Conservation (phyloP, 345 rosid species). For the Pugionium cornutum region DNA sequence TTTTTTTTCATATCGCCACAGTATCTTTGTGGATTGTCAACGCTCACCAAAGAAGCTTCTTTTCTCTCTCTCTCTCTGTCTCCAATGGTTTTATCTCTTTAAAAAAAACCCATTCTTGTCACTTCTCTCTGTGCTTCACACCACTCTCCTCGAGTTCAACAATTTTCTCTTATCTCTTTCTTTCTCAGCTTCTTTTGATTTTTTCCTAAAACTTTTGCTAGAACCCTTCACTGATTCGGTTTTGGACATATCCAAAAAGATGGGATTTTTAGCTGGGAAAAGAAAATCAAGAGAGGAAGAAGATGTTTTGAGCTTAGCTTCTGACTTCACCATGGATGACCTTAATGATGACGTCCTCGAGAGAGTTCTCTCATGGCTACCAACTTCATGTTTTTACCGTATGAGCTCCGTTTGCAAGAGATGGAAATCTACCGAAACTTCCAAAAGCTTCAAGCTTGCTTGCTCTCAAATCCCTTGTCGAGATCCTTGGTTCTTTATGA, state of each 20-base stretch:
- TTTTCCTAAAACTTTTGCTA: too few species aligned
- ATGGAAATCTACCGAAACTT: constrained; percentile 65
- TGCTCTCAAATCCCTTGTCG: constrained; percentile 68
- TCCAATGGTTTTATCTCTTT: constrained; percentile 26
- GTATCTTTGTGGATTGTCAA: constrained; percentile 57
- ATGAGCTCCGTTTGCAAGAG: constrained; percentile 78
- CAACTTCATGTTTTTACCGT: constrained; percentile 67
- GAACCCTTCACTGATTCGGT: too few species aligned
- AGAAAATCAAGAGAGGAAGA: constrained; percentile 52
- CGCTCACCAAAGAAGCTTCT: constrained; percentile 74
- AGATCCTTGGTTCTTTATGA: constrained; percentile 92
- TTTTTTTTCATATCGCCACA: background rate
- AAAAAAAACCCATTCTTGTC: constrained; percentile 1
- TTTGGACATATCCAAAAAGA: constrained; percentile 15
- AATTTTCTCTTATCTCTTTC: background rate
- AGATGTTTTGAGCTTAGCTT: constrained; percentile 4
- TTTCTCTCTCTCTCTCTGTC: constrained; percentile 40
- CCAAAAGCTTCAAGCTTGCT: constrained; percentile 74
- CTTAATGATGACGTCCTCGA: constrained; percentile 81
- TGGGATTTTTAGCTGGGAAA: constrained; percentile 39
- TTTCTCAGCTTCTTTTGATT: too few species aligned
- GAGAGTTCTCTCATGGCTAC: constrained; percentile 82
- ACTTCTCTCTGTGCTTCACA: constrained; percentile 11
- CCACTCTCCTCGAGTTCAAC: background rate
- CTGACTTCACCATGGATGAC: constrained; percentile 57